A percentile compares a stretch with the other conserved stretches of the same genome.
Conservation (phyloP, 2,329 filamentous ascomycete species). For the Teratosphaeria destructans region DNA sequence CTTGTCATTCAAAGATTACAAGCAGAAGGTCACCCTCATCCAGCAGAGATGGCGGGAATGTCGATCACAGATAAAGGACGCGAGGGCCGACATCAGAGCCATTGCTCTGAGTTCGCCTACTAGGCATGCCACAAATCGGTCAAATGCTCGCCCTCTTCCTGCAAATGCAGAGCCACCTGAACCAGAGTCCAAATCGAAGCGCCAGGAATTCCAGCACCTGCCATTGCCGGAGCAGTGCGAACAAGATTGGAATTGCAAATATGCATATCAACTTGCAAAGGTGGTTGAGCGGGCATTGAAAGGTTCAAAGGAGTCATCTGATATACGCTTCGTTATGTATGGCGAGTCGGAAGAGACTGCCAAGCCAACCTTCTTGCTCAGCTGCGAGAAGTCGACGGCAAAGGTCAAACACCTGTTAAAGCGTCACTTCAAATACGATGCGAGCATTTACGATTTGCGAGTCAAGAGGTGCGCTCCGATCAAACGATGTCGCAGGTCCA, state of each 20-base stretch:
- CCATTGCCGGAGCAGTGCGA: slow-evolving; percentile 52
- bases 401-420: slow-evolving; percentile 63
- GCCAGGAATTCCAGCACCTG: slow-evolving; percentile 24
- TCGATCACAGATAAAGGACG: slow-evolving; percentile 4
- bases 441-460: slow-evolving; percentile 54
- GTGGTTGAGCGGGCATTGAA: slow-evolving; percentile 61
- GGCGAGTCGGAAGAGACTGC: slow-evolving; percentile 57
- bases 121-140: slow-evolving; percentile 4
- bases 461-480: slow-evolving; percentile 51
- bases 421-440: slow-evolving; percentile 60
- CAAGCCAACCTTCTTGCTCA: slow-evolving; percentile 63
- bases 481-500: slow-evolving; percentile 11
- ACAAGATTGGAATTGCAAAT: slow-evolving; percentile 59
- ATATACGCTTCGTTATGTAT: slow-evolving; percentile 66
- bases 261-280: slow-evolving; percentile 64
- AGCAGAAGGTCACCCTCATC: slow-evolving; percentile 23
- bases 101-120: background rate
- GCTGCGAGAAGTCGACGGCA: slow-evolving; percentile 58
- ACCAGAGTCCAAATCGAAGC: slow-evolving; percentile 10
- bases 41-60: slow-evolving; percentile 25
- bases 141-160: background rate
- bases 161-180: background rate
- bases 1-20: slow-evolving; percentile 25
- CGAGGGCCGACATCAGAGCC: slow-evolving; percentile 3
- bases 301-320: slow-evolving; percentile 65